Base-by-base conservation (phyloP, 2,329 filamentous ascomycete genomes). In the Pseudogymnoascus sp. region DNA sequence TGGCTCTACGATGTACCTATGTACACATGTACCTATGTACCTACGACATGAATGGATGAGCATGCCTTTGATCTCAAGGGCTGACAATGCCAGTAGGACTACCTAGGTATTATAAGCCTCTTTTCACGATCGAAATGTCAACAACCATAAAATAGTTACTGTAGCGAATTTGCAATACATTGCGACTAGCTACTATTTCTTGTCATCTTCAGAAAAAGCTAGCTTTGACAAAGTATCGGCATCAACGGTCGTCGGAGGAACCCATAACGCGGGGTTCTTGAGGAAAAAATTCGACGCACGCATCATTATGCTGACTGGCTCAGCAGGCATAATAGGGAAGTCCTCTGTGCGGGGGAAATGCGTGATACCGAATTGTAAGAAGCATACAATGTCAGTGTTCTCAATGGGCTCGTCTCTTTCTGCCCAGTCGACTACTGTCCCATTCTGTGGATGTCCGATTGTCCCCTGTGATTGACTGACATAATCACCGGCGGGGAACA, bases 331-430 rank as follows among this genome's bases (percentile, higher is more conserved):
- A 69, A 96, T 81, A 31, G 93, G 93, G 79, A 91, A 96, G 75
- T 96, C 93, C 73, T 97, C 93, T 0, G 92, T 91, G 0, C 89
- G 80, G 0, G 93, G 92, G 79, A 96, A 93, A 74, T 96, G 93
- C 0, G 89, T 93, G 37, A 96, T 81, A 37, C 93, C 93, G 71
- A 96, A 97, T 0, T 91, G 96, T 77, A 96, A 92, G 92, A 92
- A 97, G 14, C 96, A 83, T 1, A 97, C 92, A 31, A 96, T 78
- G 73, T 97, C 90, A 0, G 86, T 90, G 78, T 96, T 89, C 63
- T 89, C 89, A 68, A 96, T 86, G 26, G 79, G 83, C 64, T 83
- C 85, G 54, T 77, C 78, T 11, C 89, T 86, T 66, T 91, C 84
- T 23, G 85, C 85, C 68, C 42, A 47, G 21, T 47, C 42, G 42